These are phyloP conservation scores for Barnettozyma vustinii DNA, from an alignment of 805 yeast species.

Conservation along the genomic window DNA sequence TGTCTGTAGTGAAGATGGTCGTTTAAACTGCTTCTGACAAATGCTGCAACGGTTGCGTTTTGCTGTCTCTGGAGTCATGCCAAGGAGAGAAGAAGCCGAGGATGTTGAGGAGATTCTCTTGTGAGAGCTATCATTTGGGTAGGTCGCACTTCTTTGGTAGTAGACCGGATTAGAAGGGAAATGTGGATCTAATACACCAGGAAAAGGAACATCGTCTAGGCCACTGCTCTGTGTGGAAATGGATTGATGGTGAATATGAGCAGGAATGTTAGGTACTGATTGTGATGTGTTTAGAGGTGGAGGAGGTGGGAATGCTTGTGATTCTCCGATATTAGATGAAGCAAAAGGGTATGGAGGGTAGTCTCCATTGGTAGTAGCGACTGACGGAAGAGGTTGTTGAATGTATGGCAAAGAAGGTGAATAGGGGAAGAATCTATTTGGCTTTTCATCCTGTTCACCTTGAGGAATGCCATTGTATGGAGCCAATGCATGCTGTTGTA, in stretches of 20 bases:
- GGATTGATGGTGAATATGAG: neutral
- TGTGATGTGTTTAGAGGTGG: constrained; percentile 3
- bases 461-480: neutral
- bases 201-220: constrained; percentile 21
- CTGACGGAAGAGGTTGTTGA: neutral
- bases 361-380: neutral
- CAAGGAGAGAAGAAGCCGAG: constrained; percentile 18
- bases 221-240: neutral
- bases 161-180: constrained; percentile 1
- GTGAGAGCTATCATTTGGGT: constrained; percentile 11
- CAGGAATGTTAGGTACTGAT: constrained; percentile 5
- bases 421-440: neutral
- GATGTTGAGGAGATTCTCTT: constrained; percentile 12
- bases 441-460: constrained; percentile 1
- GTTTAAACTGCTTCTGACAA: constrained; percentile 72
- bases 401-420: neutral
- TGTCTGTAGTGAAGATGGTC: constrained; percentile 78
- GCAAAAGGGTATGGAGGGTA: neutral
- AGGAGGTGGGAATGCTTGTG: constrained; percentile 1
- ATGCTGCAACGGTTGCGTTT: constrained; percentile 42
- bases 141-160: constrained; percentile 18
- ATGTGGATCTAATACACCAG: constrained; percentile 19
- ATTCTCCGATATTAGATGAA: neutral
- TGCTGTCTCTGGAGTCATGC: constrained; percentile 41
- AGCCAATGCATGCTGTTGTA: constrained; percentile 4